Evolutionary conservation across 257 asterid species (phyloP).

Genomic region (Penstemon davidsonii): DNA sequence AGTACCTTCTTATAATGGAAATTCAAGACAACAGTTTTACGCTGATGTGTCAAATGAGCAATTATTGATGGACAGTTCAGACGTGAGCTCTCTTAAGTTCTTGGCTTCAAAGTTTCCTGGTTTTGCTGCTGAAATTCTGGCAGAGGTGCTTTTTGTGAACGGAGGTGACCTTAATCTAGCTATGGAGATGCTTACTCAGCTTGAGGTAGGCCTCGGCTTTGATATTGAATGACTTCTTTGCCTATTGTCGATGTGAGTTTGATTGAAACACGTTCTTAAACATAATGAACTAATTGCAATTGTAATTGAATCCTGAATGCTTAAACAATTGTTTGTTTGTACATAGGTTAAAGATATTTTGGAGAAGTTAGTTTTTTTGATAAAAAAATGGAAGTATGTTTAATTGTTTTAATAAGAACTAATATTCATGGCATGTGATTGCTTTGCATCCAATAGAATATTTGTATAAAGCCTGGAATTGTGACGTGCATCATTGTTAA

Average conservation of each 20-base stretch:
- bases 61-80: conserved; percentile 48
- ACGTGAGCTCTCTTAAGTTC: conserved; percentile 59
- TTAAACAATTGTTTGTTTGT: background rate
- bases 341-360: background rate
- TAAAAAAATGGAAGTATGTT: too few species aligned
- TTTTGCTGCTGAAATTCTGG: conserved; percentile 76
- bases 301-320: background rate
- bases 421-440: background rate
- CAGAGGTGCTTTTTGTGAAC: conserved; percentile 71
- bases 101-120: conserved; percentile 86
- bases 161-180: conserved; percentile 80
- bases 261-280: too few species aligned
- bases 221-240: conserved; percentile 7
- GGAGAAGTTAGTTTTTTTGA: background rate
- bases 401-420: background rate
- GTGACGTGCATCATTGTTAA: background rate
- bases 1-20: conserved; percentile 50
- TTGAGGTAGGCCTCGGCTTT: conserved; percentile 57
- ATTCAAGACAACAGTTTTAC: conserved; percentile 41
- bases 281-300: background rate
- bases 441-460: background rate
- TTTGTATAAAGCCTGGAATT: background rate
- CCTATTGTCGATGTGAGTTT: background rate
- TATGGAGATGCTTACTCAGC: conserved; percentile 84
- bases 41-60: conserved; percentile 55